phyloP scores from a whole-genome alignment of 768 basidiomycete species.

The Phylloporus sp. region DNA sequence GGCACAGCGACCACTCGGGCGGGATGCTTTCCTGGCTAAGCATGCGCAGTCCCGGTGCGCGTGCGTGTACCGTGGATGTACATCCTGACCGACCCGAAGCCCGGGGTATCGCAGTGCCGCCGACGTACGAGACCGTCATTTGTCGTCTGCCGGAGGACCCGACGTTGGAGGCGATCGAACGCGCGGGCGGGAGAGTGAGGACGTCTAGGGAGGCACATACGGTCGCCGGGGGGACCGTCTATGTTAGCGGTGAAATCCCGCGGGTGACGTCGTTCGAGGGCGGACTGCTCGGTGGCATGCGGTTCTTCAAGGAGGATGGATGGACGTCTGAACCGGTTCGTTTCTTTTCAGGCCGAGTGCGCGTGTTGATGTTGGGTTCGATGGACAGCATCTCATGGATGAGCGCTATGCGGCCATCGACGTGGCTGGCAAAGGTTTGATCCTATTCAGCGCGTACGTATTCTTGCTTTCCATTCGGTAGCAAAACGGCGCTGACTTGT shows the following conservation, averaged over 20 bases:
- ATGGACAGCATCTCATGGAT: conserved; percentile 66
- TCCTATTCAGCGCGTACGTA: conserved; percentile 79
- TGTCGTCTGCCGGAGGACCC: conserved; percentile 65
- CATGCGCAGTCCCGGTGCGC: conserved; percentile 31
- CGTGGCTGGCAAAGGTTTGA: conserved; percentile 74
- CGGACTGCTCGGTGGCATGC: conserved; percentile 62
- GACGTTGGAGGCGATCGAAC: conserved; percentile 58
- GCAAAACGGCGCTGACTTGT: no score
- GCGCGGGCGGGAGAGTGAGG: conserved; percentile 51
- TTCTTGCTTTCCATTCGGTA: background rate
- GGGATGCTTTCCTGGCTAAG: conserved; percentile 64
- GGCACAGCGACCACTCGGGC: conserved; percentile 75
- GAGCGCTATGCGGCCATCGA: conserved; percentile 76
- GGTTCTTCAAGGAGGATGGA: conserved; percentile 43
- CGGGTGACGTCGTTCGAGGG: conserved; percentile 62
- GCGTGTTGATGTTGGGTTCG: background rate
- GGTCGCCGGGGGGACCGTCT: conserved; percentile 59
- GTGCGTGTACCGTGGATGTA: conserved; percentile 55
- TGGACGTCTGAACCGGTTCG: conserved; percentile 56
- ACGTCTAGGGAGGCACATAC: conserved; percentile 56
- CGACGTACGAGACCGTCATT: conserved; percentile 50
- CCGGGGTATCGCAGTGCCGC: conserved; percentile 69
- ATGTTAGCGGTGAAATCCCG: conserved; percentile 79
- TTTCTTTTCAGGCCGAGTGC: background rate
- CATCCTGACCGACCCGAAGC: conserved; percentile 73